phyloP scores from a whole-genome alignment of 2,329 filamentous ascomycete species.

The Sarocladium strictum region DNA sequence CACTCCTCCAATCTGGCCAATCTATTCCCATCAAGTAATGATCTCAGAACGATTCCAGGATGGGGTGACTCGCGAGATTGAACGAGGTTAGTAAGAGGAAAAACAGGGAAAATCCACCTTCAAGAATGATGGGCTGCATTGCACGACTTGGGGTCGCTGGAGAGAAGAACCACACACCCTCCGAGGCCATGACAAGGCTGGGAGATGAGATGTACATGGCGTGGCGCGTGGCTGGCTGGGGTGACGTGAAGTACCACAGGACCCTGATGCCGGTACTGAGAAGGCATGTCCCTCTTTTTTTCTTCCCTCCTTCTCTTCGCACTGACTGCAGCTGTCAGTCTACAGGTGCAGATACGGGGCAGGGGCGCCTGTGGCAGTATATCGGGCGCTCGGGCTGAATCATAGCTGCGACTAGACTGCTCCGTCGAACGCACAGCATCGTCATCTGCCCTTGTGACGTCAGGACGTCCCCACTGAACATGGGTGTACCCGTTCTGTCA shows the following conservation, averaged over 20 bases:
- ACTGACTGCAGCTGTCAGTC: no score
- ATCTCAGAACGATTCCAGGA: neutral
- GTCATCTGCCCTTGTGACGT: constrained; percentile 11
- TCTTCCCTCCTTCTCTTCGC: neutral
- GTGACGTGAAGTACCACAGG: neutral
- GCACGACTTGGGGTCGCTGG: no score
- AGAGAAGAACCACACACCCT: no score
- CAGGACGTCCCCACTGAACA: constrained; percentile 2
- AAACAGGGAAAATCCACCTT: neutral
- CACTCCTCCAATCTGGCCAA: neutral
- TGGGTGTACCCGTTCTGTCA: neutral
- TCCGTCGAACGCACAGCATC: neutral
- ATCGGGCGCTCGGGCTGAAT: no score
- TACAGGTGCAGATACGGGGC: no score
- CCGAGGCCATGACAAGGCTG: no score
- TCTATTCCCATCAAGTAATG: no score
- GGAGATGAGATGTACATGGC: constrained; percentile 3
- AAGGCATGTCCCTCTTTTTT: no score
- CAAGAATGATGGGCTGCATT: neutral
- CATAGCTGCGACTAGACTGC: no score
- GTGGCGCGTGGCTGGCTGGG: neutral
- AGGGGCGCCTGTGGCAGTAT: no score
- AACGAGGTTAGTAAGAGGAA: neutral
- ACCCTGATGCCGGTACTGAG: constrained; percentile 6
- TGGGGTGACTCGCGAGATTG: neutral